These are phyloP conservation scores for Rhamnella rubrinervis DNA, from an alignment of 331 rosid genomes.

Conservation along the genomic window DNA sequence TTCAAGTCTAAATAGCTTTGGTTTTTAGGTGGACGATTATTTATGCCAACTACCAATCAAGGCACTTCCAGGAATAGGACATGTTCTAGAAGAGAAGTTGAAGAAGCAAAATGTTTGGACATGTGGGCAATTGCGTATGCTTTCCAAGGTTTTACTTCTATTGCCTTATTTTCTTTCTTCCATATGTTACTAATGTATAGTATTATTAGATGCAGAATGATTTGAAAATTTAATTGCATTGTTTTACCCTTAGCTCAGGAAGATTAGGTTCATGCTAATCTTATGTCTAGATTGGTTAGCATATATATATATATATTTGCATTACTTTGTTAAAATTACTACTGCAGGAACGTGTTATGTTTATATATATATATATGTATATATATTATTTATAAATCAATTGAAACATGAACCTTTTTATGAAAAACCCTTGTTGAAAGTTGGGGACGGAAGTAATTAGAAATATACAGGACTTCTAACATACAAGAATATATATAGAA, in stretches of 20 bases:
- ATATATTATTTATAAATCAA: neutral
- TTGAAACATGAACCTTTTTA: neutral
- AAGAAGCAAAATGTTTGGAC: constrained; percentile 59
- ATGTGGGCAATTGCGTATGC: constrained; percentile 68
- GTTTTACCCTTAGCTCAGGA: constrained; percentile 14
- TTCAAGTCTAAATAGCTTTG: constrained; percentile 18
- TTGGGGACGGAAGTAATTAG: too few relatives aligned
- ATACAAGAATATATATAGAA: too few relatives aligned
- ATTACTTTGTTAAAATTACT: too few relatives aligned
- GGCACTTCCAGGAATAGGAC: constrained; percentile 89
- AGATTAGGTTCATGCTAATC: constrained; percentile 5
- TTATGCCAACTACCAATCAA: constrained; percentile 70
- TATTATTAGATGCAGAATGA: constrained; percentile 6
- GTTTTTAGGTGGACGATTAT: constrained; percentile 69
- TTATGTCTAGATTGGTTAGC: neutral
- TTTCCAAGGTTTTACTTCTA: constrained; percentile 62
- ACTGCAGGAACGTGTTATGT: too few relatives aligned
- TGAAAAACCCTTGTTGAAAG: too few relatives aligned
- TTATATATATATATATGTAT: too few relatives aligned
- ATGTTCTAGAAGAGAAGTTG: constrained; percentile 73
- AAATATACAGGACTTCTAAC: too few relatives aligned
- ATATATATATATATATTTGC: neutral
- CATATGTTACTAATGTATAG: constrained; percentile 12
- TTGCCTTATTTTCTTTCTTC: constrained; percentile 16
- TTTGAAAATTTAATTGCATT: neutral